These are phyloP conservation scores for Talaromyces thailandensis DNA, from an alignment of 495 filamentous ascomycete genomes.

Conservation along the genomic window DNA sequence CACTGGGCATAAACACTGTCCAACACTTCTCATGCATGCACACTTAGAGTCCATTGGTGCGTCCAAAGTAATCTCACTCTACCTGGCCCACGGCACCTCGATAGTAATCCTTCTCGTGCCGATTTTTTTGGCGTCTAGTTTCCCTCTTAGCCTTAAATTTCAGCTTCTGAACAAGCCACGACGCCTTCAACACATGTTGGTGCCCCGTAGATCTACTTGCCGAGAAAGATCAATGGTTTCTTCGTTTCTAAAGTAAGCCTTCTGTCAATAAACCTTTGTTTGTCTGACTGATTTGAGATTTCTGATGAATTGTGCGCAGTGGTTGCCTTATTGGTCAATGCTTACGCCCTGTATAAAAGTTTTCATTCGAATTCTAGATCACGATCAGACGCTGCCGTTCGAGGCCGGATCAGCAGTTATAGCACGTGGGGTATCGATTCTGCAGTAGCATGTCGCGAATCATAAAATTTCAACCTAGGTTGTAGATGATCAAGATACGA, in stretches of 20 bases:
- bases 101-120: background rate
- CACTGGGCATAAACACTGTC: background rate
- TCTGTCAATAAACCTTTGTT: background rate
- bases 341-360: background rate
- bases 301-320: background rate
- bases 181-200: background rate
- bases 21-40: background rate
- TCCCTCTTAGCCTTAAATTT: background rate
- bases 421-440: background rate
- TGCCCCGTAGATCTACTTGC: background rate
- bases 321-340: background rate
- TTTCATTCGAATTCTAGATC: background rate
- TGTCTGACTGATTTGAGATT: background rate
- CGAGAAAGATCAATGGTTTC: background rate
- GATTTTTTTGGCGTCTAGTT: background rate
- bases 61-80: constrained; percentile 3
- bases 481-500: background rate
- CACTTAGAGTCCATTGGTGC: background rate
- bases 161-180: background rate
- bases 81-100: background rate
- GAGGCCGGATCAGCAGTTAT: background rate
- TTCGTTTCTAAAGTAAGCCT: background rate
- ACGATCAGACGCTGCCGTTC: background rate
- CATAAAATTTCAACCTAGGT: background rate
- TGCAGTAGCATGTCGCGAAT: background rate